phyloP scores from a whole-genome alignment of 352 stramenopile species.

The Halophytophthora polymorphica region DNA sequence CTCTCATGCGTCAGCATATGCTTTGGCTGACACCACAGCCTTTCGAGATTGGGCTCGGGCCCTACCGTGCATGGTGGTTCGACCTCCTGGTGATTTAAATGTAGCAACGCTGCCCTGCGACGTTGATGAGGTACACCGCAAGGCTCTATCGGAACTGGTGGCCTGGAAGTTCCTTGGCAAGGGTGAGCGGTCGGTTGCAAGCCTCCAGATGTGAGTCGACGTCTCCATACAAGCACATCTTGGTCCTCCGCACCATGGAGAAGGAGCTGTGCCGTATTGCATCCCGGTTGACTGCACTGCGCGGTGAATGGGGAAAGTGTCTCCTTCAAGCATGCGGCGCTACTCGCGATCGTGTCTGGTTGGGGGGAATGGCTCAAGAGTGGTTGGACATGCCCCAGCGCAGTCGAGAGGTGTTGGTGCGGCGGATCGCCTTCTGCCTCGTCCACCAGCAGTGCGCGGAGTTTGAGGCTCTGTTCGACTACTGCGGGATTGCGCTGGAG shows the following conservation, averaged over 20 bases:
- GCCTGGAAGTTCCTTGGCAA: slow-evolving; percentile 8
- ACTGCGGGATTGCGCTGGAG: slow-evolving; percentile 43
- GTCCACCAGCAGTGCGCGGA: slow-evolving; percentile 24
- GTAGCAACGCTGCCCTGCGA: too few relatives aligned
- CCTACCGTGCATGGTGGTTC: too few relatives aligned
- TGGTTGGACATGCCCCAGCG: slow-evolving; percentile 35
- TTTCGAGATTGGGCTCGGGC: too few relatives aligned
- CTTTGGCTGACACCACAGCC: too few relatives aligned
- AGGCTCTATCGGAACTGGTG: too few relatives aligned
- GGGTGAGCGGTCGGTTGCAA: slow-evolving; percentile 17
- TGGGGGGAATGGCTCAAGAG: slow-evolving; percentile 1
- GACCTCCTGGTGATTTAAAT: too few relatives aligned
- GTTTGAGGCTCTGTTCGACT: slow-evolving; percentile 7
- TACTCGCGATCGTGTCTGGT: slow-evolving; percentile 18
- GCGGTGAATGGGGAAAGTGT: neutral
- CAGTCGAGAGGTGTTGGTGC: slow-evolving; percentile 36
- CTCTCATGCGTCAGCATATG: too few relatives aligned
- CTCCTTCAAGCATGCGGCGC: slow-evolving; percentile 11
- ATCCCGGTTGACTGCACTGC: slow-evolving; percentile 1
- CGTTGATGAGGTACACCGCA: too few relatives aligned
- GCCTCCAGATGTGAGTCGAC: neutral
- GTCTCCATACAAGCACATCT: slow-evolving; percentile 11
- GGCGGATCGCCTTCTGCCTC: slow-evolving; percentile 45
- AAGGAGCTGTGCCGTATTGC: slow-evolving; percentile 22
- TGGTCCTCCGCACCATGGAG: slow-evolving; percentile 30